A percentile compares a stretch with the other conserved stretches of the same genome.
phyloP scores from a whole-genome alignment of 495 filamentous ascomycete species.

The Talaromyces liani region DNA sequence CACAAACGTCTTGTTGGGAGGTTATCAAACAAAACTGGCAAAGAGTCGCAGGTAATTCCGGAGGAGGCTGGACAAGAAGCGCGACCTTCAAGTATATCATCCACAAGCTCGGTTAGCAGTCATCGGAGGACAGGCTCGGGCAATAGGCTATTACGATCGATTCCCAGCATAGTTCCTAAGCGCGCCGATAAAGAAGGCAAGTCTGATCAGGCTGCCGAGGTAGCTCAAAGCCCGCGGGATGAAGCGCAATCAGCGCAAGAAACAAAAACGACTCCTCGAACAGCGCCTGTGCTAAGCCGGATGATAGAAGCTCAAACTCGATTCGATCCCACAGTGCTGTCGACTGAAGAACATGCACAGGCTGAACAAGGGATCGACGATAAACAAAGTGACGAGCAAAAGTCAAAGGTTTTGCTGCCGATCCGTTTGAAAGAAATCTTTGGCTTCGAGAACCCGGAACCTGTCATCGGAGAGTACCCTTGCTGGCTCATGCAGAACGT shows the following conservation, averaged over 20 bases:
- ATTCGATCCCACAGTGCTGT: conserved; percentile 34
- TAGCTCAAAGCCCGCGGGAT: not conserved
- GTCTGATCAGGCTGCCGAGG: not conserved
- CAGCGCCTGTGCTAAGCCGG: conserved; percentile 69
- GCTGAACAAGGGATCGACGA: conserved; percentile 10
- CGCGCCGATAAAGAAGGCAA: conserved; percentile 14
- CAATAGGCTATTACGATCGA: conserved; percentile 49
- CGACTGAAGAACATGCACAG: conserved; percentile 14
- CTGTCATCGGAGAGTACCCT: conserved; percentile 85
- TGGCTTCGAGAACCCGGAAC: conserved; percentile 71
- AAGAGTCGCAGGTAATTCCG: conserved; percentile 12
- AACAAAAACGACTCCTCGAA: conserved; percentile 36
- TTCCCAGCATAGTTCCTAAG: conserved; percentile 45
- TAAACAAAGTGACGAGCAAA: conserved; percentile 2
- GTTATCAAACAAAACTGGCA: not conserved
- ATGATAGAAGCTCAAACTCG: conserved; percentile 77
- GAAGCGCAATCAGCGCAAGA: not conserved
- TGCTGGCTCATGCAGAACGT: conserved; percentile 93
- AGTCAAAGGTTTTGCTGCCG: conserved; percentile 41
- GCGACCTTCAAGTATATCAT: not conserved
- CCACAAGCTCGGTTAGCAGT: conserved; percentile 21
- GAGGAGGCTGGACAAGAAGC: not conserved
- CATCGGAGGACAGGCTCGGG: conserved; percentile 55
- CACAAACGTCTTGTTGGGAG: not conserved
- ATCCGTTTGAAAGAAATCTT: conserved; percentile 82